These are phyloP conservation scores for Populus deltoides DNA, from an alignment of 345 rosid genomes.

Conservation along the genomic window DNA sequence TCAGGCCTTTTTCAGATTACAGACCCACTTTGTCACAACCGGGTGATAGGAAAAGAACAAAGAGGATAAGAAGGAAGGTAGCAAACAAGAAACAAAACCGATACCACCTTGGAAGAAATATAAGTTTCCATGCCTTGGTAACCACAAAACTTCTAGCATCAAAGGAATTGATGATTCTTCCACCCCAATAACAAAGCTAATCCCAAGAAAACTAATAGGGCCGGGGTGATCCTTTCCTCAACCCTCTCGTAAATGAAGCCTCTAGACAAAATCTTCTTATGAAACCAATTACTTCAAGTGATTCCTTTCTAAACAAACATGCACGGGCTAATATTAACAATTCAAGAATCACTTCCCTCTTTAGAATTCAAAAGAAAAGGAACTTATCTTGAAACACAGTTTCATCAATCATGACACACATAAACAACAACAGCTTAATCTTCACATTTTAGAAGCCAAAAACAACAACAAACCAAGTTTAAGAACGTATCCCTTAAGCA, in stretches of 20 bases:
- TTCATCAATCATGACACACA: neutral
- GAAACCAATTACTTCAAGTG: neutral
- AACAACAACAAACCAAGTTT: neutral
- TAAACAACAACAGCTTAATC: neutral
- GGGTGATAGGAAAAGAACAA: neutral
- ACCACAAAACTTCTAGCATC: neutral
- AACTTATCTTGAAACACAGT: neutral
- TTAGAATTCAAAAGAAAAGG: neutral
- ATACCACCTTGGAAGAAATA: neutral
- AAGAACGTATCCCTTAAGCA: neutral
- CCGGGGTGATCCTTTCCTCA: too few relatives aligned
- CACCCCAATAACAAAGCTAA: neutral
- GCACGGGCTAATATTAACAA: neutral
- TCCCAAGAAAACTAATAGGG: neutral
- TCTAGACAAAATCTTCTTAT: neutral
- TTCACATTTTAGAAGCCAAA: neutral
- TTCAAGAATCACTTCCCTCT: neutral
- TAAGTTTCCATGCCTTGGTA: neutral
- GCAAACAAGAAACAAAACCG: neutral
- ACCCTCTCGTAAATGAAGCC: neutral
- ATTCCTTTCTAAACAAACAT: neutral
- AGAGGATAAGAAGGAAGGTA: neutral
- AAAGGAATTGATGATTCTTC: neutral
- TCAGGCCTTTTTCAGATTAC: neutral
- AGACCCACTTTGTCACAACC: constrained; percentile 1